phyloP scores from a whole-genome alignment of 2,329 filamentous ascomycete genomes.

The Exophiala dermatitidis region DNA sequence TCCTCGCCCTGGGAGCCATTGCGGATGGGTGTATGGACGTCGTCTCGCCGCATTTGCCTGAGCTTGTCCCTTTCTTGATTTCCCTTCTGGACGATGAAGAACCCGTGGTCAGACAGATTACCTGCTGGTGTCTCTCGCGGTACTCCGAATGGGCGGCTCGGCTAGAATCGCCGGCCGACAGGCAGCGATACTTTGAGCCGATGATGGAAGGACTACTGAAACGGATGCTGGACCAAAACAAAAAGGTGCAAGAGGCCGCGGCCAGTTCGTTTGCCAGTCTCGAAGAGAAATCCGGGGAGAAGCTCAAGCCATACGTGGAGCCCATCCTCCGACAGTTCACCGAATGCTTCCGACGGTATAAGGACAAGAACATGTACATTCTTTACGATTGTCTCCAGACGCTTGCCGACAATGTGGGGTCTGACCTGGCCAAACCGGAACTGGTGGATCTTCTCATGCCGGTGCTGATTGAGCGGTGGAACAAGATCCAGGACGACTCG shows the following conservation, averaged over 20 bases:
- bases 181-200: slow-evolving; percentile 76
- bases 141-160: slow-evolving; percentile 89
- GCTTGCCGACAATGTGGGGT: slow-evolving; percentile 81
- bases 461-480: slow-evolving; percentile 79
- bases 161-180: slow-evolving; percentile 59
- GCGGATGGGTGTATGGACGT: slow-evolving; percentile 89
- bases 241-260: slow-evolving; percentile 93
- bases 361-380: slow-evolving; percentile 98
- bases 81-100: slow-evolving; percentile 75
- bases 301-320: slow-evolving; percentile 74
- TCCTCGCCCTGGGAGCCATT: slow-evolving; percentile 87
- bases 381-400: slow-evolving; percentile 98
- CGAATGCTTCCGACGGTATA: slow-evolving; percentile 86
- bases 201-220: slow-evolving; percentile 94
- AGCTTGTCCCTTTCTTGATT: slow-evolving; percentile 84
- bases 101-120: slow-evolving; percentile 90
- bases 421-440: slow-evolving; percentile 68
- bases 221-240: slow-evolving; percentile 95
- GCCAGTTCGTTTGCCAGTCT: slow-evolving; percentile 94
- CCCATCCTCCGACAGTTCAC: slow-evolving; percentile 92
- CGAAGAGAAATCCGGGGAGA: slow-evolving; percentile 81
- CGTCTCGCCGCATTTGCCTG: slow-evolving; percentile 81
- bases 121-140: slow-evolving; percentile 91
- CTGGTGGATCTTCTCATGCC: slow-evolving; percentile 88
- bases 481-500: slow-evolving; percentile 78